These are phyloP conservation scores for Corymbia calophylla DNA, from an alignment of 441 rosid genomes.

Conservation along the genomic window DNA sequence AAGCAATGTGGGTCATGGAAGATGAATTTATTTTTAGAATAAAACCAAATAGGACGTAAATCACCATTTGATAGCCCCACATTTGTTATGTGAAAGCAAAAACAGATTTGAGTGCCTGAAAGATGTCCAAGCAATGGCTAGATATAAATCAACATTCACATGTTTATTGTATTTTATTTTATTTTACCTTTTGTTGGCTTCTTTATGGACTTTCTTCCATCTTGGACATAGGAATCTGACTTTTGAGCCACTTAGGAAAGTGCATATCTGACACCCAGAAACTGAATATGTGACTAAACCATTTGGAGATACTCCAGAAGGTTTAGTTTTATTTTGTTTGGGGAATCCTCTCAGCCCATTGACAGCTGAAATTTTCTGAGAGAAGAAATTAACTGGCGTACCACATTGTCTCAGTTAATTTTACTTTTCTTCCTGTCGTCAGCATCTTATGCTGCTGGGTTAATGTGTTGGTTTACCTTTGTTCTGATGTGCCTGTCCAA, in stretches of 20 bases:
- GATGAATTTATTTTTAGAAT: background rate
- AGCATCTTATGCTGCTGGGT: background rate
- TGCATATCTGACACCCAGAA: background rate
- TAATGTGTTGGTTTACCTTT: background rate
- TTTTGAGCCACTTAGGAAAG: background rate
- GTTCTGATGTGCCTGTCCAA: constrained; percentile 4
- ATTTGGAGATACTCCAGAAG: background rate
- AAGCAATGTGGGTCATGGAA: background rate
- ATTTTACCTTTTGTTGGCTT: background rate
- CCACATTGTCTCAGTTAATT: background rate
- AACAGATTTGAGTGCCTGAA: background rate
- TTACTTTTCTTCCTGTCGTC: background rate
- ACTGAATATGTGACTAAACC: background rate
- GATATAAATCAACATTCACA: background rate
- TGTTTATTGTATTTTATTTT: background rate
- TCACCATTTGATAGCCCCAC: background rate
- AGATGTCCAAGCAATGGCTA: background rate
- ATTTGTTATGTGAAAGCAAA: background rate
- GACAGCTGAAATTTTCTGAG: background rate
- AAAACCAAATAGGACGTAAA: background rate
- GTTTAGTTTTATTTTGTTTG: background rate
- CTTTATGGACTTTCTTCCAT: background rate
- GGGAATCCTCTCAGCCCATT: background rate
- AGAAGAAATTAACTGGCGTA: background rate
- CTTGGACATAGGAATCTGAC: background rate